Conservation (phyloP, 2,329 filamentous ascomycete species). For the Pseudopithomyces maydicus region DNA sequence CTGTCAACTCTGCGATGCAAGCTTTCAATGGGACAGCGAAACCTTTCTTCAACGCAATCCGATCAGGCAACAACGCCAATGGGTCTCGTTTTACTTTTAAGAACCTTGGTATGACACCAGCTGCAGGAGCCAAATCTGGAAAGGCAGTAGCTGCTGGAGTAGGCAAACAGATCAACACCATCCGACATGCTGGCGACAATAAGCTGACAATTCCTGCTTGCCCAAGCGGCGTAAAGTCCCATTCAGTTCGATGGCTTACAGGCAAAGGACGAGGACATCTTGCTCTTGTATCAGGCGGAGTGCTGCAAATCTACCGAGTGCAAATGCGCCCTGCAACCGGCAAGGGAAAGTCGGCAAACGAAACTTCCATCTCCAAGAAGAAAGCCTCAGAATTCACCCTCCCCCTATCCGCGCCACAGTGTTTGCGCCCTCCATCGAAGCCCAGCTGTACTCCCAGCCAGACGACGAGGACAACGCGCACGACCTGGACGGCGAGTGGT, state of each 20-base stretch:
- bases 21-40: constrained; percentile 51
- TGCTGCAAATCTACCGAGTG: constrained; percentile 68
- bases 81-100: constrained; percentile 43
- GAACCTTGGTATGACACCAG: constrained; percentile 47
- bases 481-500: constrained; percentile 41
- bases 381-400: constrained; percentile 72
- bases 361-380: constrained; percentile 54
- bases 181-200: constrained; percentile 77
- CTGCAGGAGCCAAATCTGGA: constrained; percentile 65
- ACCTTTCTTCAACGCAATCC: constrained; percentile 44
- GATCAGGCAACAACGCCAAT: constrained; percentile 37
- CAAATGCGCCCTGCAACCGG: constrained; percentile 53
- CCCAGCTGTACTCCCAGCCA: constrained; percentile 35
- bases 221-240: constrained; percentile 57
- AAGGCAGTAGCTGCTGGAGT: constrained; percentile 75
- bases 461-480: constrained; percentile 29
- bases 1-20: constrained; percentile 48
- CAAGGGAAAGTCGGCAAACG: constrained; percentile 48
- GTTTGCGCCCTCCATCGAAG: constrained; percentile 36
- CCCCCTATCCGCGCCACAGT: constrained; percentile 63
- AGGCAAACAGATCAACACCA: constrained; percentile 71
- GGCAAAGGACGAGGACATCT: constrained; percentile 67
- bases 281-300: constrained; percentile 68
- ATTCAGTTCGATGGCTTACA: constrained; percentile 69
- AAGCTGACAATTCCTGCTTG: constrained; percentile 70